Evolutionary conservation across 208 protist genomes (phyloP), one percentile per base, ranked within the genome.

Genomic region (Entamoeba nuttalli): DNA sequence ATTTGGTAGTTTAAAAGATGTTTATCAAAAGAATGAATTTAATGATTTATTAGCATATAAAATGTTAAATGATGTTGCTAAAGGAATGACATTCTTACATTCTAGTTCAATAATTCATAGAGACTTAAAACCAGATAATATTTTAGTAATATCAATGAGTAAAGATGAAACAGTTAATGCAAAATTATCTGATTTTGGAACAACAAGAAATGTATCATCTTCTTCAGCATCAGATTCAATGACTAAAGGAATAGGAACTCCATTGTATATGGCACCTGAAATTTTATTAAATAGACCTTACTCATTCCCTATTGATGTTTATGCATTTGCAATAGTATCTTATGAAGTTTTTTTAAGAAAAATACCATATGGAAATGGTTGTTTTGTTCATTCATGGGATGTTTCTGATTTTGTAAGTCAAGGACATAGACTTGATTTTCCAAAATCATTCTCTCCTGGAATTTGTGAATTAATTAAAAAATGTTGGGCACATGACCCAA

Each of bases 261-360:
- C 95, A 30, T n/a, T 57, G 5, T 97, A 95, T 71, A 97, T 96
- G 95, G 96, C 96, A 25, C 97, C 97, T 21, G 97, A 97, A 84
- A 95, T 97, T 50, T 41, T 97, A 73, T 50, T 93, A 41, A 95
- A 95, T 3, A 5, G 93, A 52, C 48, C 93, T n/a, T 97, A 97
- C 95, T 93, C 93, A 52, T 41, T 96, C 17, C 95, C 95, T 2
- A 96, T 95, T 14, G 97, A 97, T 96, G 96, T 97, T 3, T 97
- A 96, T 52, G 95, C 95, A 0, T 97, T 96, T 96, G 97, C 95
- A 30, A 96, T 97, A 17, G 96, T 97, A 0, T 94, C 97, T 57
- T 95, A 57, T 1, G 97, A 97, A 62, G 62, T 97, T 7, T 95
- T 97, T 96, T 21, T 73, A 96, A 93, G 52, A 93, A 53, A 93